These are phyloP conservation scores for Trichosporon asahii DNA, from an alignment of 1,284 basidiomycete species.

Conservation along the genomic window DNA sequence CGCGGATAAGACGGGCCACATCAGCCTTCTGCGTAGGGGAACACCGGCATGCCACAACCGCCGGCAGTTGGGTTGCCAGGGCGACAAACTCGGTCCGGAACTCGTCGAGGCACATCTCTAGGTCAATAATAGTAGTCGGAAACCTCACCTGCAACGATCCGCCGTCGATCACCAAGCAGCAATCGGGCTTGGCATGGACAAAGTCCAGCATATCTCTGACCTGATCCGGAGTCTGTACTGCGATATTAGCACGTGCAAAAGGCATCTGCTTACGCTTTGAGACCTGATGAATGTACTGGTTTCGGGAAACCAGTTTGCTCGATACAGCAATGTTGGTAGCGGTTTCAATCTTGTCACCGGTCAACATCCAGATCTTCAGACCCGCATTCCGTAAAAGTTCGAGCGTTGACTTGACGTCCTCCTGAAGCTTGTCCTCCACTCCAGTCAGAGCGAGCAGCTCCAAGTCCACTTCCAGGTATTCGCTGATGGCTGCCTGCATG, in stretches of 20 bases:
- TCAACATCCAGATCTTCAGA: constrained; percentile 99
- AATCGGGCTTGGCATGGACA: constrained; percentile 88
- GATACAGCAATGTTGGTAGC: constrained; percentile 98
- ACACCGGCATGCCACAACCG: constrained; percentile 95
- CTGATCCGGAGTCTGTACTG: constrained; percentile 78
- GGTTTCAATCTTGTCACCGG: constrained; percentile 98
- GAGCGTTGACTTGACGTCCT: constrained; percentile 89
- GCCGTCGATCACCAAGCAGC: constrained; percentile 98
- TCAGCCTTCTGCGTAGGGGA: constrained; percentile 99
- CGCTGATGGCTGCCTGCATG: constrained; percentile 68
- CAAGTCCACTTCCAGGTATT: constrained; percentile 80
- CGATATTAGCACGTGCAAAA: neutral
- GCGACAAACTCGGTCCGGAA: constrained; percentile 94
- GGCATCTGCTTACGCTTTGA: constrained; percentile 68
- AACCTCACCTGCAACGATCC: constrained; percentile 76
- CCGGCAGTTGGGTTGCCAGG: constrained; percentile 90
- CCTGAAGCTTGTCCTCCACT: constrained; percentile 97
- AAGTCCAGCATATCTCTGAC: constrained; percentile 91
- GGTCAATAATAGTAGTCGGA: neutral
- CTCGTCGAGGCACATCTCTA: constrained; percentile 76
- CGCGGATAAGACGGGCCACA: constrained; percentile 85
- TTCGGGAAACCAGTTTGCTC: constrained; percentile 89
- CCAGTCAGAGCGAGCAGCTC: constrained; percentile 92
- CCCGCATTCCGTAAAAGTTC: constrained; percentile 93
- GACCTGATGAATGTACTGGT: constrained; percentile 97